phyloP scores from a whole-genome alignment of 495 filamentous ascomycete genomes.

The Sporormia fimetaria region DNA sequence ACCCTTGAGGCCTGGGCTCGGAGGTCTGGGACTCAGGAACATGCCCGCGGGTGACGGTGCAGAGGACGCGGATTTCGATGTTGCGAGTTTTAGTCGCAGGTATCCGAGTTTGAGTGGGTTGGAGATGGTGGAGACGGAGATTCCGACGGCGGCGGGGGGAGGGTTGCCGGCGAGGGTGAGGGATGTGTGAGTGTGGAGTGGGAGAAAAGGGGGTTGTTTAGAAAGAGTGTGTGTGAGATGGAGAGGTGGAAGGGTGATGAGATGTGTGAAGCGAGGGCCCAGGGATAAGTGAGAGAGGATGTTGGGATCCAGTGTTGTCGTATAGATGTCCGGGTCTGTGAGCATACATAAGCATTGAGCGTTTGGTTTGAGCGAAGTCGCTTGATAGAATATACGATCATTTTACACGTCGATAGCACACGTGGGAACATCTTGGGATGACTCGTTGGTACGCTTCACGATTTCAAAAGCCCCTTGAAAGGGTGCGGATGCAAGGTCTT shows the following conservation, averaged over 20 bases:
- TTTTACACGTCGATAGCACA: too few relatives aligned
- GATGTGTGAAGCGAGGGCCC: not conserved
- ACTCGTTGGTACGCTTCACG: too few relatives aligned
- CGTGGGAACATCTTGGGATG: too few relatives aligned
- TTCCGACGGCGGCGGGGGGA: conserved; percentile 5
- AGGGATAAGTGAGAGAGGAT: too few relatives aligned
- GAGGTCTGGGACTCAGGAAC: not conserved
- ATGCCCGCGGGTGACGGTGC: conserved; percentile 9
- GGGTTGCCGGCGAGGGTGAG: not conserved
- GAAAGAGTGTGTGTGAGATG: not conserved
- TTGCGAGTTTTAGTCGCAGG: conserved; percentile 59
- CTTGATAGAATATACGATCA: too few relatives aligned
- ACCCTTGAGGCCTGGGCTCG: not conserved
- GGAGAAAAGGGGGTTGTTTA: not conserved
- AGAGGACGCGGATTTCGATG: conserved; percentile 50
- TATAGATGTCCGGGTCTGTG: too few relatives aligned
- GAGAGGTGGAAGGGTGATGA: not conserved
- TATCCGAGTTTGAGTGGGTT: conserved; percentile 71
- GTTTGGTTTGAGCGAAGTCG: too few relatives aligned
- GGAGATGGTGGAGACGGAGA: conserved; percentile 71
- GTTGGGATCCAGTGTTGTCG: too few relatives aligned
- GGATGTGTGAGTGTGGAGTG: not conserved
- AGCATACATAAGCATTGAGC: too few relatives aligned
- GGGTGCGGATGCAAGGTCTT: too few relatives aligned
- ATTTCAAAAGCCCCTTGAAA: too few relatives aligned